These are phyloP conservation scores for Purshia tridentata DNA, from an alignment of 306 rosid genomes.

Conservation along the genomic window DNA sequence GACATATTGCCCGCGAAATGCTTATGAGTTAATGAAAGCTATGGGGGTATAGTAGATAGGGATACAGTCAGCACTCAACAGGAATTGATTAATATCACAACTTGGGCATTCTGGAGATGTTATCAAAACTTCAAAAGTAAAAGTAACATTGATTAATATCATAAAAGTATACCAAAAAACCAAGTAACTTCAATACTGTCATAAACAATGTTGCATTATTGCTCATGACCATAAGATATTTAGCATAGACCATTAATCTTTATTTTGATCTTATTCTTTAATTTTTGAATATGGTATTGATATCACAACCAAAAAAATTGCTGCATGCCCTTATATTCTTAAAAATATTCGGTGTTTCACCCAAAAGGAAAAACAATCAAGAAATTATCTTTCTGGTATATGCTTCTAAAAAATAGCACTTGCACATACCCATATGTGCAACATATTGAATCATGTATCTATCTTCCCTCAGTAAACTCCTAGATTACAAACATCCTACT, in stretches of 20 bases:
- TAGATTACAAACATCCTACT: not conserved
- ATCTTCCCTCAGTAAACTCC: not conserved
- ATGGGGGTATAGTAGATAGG: not conserved
- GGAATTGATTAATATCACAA: too few relatives aligned
- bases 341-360: not conserved
- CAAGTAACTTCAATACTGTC: not conserved
- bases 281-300: not conserved
- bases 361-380: not conserved
- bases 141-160: not conserved
- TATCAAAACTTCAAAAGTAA: not conserved
- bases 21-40: not conserved
- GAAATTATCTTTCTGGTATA: not conserved
- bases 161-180: not conserved
- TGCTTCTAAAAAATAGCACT: not conserved
- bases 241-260: not conserved
- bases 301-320: not conserved
- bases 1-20: not conserved
- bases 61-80: not conserved
- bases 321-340: not conserved
- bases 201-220: not conserved
- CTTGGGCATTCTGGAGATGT: conserved; percentile 1
- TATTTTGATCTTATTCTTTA: not conserved
- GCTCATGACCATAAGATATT: not conserved
- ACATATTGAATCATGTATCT: not conserved
- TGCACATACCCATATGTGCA: not conserved